Base-by-base conservation (phyloP, 176 grass and related monocot genomes). In the Carex parvula region DNA sequence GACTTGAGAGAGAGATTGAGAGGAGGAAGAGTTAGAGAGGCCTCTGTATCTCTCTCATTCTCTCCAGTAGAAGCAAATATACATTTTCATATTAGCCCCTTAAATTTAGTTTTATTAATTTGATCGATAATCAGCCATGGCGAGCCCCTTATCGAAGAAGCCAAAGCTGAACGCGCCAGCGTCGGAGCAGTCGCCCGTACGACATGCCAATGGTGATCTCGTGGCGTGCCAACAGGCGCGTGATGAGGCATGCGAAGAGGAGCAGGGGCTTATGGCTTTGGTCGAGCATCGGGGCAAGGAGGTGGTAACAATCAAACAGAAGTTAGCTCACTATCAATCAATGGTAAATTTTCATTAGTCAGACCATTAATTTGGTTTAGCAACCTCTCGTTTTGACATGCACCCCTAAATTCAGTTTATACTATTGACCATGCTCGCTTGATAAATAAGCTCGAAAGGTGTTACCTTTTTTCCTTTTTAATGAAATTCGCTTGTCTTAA, bases 201-300 rank as follows among this genome's bases (percentile, higher is more conserved):
- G 3, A 24, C n/a, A 73, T 48, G 79, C 5, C 32, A 63, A 63
- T 46, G 79, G 57, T 12, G 80, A 82, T 67, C 14, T 56, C 37
- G 3, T 74, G 24, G 50, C 26, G 30, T 22, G 54, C 17, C 52
- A 61, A 30, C 64, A 62, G 57, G 22, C 41, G 32, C 32, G 69
- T 64, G 15, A 71, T 52, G 74, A 77, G 14, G 57, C 54, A 26
- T 61, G 82, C 6, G 81, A 90, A 56, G 88, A 90, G 70, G 88
- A 90, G 62, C 32, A 64, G 41, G 88, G 57, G 9, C 80, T 90
- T 1, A 73, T 84, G 17, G 85, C 81, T 65, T 69, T 90, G 61
- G 79, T 87, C 54, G 85, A 84, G 55, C 88, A 90, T 67, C 84
- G 85, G 4, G 60, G 70, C 37, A 84, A 90, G 24, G 88, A 90